A percentile compares a stretch with the other conserved stretches of the same genome.
Evolutionary conservation across 306 rosid species (phyloP).

Genomic region (Lathyrus tuberosus): DNA sequence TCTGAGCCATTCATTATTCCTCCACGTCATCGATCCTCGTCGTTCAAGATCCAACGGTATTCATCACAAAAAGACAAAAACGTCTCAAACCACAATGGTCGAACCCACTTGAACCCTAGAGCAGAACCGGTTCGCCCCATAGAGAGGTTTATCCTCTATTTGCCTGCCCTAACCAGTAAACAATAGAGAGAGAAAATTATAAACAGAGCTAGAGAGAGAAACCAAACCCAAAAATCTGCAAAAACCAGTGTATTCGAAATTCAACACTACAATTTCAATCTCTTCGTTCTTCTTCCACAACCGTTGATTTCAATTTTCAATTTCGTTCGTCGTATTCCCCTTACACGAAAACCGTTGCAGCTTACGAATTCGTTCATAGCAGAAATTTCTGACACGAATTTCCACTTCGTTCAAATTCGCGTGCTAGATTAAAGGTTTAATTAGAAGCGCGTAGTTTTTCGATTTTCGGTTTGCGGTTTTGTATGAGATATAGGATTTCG

Average conservation of each 20-base stretch:
- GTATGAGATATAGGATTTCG: slow-evolving; percentile 59
- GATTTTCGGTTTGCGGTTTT: slow-evolving; percentile 13
- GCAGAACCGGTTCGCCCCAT: slow-evolving; percentile 42
- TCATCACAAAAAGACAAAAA: slow-evolving; percentile 23
- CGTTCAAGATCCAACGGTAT: slow-evolving; percentile 45
- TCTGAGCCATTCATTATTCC: slow-evolving; percentile 36
- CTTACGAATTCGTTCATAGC: not conserved
- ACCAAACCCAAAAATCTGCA: slow-evolving; percentile 34
- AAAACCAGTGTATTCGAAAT: slow-evolving; percentile 28
- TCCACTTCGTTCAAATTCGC: not conserved
- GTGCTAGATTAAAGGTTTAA: too few species aligned
- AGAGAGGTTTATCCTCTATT: slow-evolving; percentile 64
- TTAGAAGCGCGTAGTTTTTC: too few species aligned
- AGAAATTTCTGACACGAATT: not conserved
- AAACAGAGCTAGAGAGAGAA: slow-evolving; percentile 37
- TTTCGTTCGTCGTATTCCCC: not conserved
- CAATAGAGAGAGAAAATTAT: slow-evolving; percentile 44
- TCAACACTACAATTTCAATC: slow-evolving; percentile 21
- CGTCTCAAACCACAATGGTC: slow-evolving; percentile 33
- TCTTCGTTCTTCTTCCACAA: not conserved
- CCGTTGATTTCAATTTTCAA: slow-evolving; percentile 23
- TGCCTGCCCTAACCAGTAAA: slow-evolving; percentile 44
- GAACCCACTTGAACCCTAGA: slow-evolving; percentile 58
- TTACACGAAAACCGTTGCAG: not conserved
- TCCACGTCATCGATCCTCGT: slow-evolving; percentile 71